Evolutionary conservation across 2,329 filamentous ascomycete genomes (phyloP), one percentile per base, ranked within the genome.

Genomic region (Pseudogymnoascus sp.): DNA sequence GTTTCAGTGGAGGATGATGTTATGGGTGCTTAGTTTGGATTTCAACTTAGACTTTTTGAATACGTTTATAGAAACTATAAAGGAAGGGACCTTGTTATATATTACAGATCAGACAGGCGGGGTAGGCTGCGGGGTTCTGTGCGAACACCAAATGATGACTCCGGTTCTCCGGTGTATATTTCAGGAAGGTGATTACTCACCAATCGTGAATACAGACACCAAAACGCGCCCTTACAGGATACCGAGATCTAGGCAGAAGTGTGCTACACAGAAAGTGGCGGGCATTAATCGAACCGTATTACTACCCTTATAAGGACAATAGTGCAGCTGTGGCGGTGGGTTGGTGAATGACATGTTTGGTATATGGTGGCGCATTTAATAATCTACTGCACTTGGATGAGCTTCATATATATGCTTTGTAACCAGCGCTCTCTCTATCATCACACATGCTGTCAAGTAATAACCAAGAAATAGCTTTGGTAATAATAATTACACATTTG

Each of bases 401-500:
- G 43, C 2, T 49, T 49, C 3, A 25, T 16, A 56, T 2, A 34
- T 53, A 5, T 31, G 18, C 21, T 21, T 21, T 21, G 21, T 21
- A 21, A 21, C 21, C 21, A 21, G 14, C 28, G 16, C 28, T 12
- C 9, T 46, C 9, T 56, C n/a, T 21, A 34, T 21, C 25, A 34
- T 34, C 14, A 18, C 8, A 34, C 49, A 34, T 56, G 43, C 9
- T 56, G 28, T 56, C 49, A 18, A 56, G 49, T 34, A n/a, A 34
- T 34, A 5, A 18, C n/a, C 25, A 56, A 18, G 25, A 11, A 34
- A 56, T 34, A 56, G 9, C 49, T 34, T 14, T 18, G 25, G 49
- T 56, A 56, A 56, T 56, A 56, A 34, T 56, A 56, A 12, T 34
- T 56, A 56, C 49, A 56, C 49, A 56, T 56, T 34, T 56, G 28